Evolutionary conservation across 1,284 basidiomycete genomes (phyloP).

Genomic region (Pulveroboletus sp.): DNA sequence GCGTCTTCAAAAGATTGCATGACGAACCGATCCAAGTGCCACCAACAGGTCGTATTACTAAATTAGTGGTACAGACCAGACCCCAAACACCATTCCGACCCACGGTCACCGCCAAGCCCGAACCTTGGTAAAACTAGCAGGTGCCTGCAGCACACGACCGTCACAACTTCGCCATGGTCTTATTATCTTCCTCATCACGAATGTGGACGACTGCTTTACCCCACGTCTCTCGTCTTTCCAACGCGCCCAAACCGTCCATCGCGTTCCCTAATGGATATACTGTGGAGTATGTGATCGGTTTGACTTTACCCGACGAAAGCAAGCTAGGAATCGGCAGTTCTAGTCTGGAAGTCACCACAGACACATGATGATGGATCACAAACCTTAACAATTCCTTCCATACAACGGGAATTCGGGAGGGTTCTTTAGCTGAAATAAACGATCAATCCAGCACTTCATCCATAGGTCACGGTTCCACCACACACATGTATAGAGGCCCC

Average conservation of each 20-base stretch:
- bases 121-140: too few species aligned
- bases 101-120: too few species aligned
- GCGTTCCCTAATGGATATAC: constrained; percentile 65
- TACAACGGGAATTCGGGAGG: constrained; percentile 62
- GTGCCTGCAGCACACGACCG: too few species aligned
- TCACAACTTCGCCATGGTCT: constrained; percentile 37
- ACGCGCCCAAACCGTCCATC: constrained; percentile 65
- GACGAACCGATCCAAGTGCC: constrained; percentile 2
- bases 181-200: constrained; percentile 42
- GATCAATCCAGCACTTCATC: not conserved
- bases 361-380: constrained; percentile 25
- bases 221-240: constrained; percentile 88
- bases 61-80: constrained; percentile 5
- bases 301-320: constrained; percentile 64
- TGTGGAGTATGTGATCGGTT: constrained; percentile 74
- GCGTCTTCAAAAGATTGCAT: constrained; percentile 45
- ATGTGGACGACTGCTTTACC: constrained; percentile 85
- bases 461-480: constrained; percentile 11
- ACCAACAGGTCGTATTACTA: constrained; percentile 1
- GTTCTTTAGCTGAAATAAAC: constrained; percentile 60
- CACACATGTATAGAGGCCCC: constrained; percentile 80
- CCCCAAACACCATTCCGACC: constrained; percentile 26
- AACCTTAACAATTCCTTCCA: constrained; percentile 77
- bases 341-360: constrained; percentile 4
- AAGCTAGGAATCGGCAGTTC: constrained; percentile 45